Evolutionary conservation across 192 early-diverging fungal species (phyloP), one percentile per base, ranked within the genome.

Genomic region (Oehlia diaphana): DNA sequence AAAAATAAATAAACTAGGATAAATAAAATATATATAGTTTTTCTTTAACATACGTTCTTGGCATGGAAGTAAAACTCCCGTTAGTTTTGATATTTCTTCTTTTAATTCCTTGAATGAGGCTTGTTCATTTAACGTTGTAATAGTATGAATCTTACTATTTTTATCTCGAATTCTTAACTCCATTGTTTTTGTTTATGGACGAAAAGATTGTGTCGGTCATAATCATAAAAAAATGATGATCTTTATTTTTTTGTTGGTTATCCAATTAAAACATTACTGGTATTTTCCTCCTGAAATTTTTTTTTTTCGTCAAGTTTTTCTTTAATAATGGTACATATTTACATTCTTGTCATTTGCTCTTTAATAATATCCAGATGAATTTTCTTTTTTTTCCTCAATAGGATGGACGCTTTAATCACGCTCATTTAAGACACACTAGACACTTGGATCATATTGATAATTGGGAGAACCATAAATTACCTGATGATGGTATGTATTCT

Each of bases 391-490:
- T 33, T 16, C 4, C n/a, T 8, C 9, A 61, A 63, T 23, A 76
- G 74, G 74, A 76, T 19, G 74, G 74, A n/a, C 74, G 53, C 9
- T 76, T 76, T 61, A 76, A 76, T 44, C 74, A 76, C 61, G 74
- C 74, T 13, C 74, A 76, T 63, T 37, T 62, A 23, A 50, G 74
- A 26, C 14, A 63, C 8, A 76, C 74, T 12, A 76, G 37, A 76
- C 74, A 76, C 26, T 76, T 76, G 63, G 74, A 76, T n/a, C 44
- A 63, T 44, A n/a, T 76, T 64, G 74, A 76, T 63, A 76, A 76
- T 63, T 76, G 74, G 74, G 74, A 61, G 6, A 61, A 63, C 4
- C 31, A 76, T 76, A 33, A 61, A 33, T 76, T 76, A 63, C 74
- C 74, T 13, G 35, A 76, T 14, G 74, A 76, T 26, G 74, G 74